Percentiles rank a stretch among this genome's conserved stretches.
phyloP scores from a whole-genome alignment of 2,329 filamentous ascomycete genomes.

The Alternaria sp. region DNA sequence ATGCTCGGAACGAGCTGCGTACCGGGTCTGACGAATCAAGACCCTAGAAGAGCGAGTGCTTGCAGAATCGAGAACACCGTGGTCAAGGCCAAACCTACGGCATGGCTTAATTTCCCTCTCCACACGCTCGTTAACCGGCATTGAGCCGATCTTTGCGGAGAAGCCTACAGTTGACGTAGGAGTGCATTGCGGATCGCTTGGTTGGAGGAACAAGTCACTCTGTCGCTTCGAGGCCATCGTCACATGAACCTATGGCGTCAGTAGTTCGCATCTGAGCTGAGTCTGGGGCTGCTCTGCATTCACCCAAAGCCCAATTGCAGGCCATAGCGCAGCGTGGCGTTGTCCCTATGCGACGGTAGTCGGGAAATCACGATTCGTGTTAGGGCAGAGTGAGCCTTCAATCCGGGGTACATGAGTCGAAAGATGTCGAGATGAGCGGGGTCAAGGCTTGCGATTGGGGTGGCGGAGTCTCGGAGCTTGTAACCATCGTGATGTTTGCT shows the following conservation, averaged over 20 bases:
- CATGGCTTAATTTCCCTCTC: background rate
- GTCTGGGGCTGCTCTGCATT: background rate
- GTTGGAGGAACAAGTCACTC: background rate
- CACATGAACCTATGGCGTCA: conserved; percentile 12
- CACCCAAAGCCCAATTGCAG: conserved; percentile 8
- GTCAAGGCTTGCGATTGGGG: conserved; percentile 7
- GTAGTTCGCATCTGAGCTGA: background rate
- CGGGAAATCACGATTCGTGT: conserved; percentile 11
- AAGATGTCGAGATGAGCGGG: background rate
- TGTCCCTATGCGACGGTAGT: background rate
- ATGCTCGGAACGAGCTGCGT: background rate
- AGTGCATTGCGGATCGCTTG: background rate
- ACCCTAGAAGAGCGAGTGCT: background rate
- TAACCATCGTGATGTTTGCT: background rate
- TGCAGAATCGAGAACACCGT: background rate
- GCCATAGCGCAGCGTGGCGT: conserved; percentile 2
- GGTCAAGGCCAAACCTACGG: background rate
- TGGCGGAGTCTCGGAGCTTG: conserved; percentile 3
- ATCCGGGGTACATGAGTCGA: conserved; percentile 4
- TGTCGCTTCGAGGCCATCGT: background rate
- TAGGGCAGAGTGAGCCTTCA: background rate
- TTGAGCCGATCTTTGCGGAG: background rate
- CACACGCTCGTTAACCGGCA: background rate
- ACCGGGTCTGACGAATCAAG: background rate
- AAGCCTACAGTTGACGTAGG: background rate